Base-by-base conservation (phyloP, 306 rosid genomes). In the Nissolia schottii region DNA sequence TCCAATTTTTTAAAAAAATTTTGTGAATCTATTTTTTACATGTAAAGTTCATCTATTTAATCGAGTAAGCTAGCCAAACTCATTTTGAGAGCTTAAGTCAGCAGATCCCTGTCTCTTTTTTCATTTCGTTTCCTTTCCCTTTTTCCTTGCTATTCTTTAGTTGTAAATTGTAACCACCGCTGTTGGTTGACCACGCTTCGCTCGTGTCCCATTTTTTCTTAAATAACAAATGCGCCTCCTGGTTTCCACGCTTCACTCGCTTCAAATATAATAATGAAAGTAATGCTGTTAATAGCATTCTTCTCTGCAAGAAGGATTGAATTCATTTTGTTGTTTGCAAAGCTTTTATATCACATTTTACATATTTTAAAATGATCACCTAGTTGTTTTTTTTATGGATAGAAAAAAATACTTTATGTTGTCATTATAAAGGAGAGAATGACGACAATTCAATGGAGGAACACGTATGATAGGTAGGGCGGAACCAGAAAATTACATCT, bases 231-330 rank as follows among this genome's bases (percentile, higher is more conserved):
- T 27, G 18, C 11, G 1, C 15, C n/a, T n/a, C 34, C 27, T 9
- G 13, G 22, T 29, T 43, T 41, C 75, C 80, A 57, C 75, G 80
- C 80, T 32, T 67, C 23, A 29, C 80, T 76, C 80, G 80, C 59
- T 57, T 12, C 70, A 32, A 40, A 67, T 67, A 67, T 45, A 56
- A 76, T 56, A 56, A 54, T 76, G 32, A 34, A 35, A 49, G 16
- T 61, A n/a, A 4, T 29, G 35, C 8, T 10, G 5, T 14, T 3
- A 5, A 73, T 28, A 58, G 32, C 67, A 41, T 16, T 27, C 15
- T 15, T 0, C 2, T 24, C 19, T n/a, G 8, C 13, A 1, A 22
- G 7, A 32, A 28, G 4, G 29, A 68, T 51, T 68, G 22, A 12
- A 22, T 34, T 20, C 49, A 1, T 27, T 13, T 20, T 11, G 29